phyloP scores from a whole-genome alignment of 345 rosid genomes.

The Euphorbia pulcherrima region DNA sequence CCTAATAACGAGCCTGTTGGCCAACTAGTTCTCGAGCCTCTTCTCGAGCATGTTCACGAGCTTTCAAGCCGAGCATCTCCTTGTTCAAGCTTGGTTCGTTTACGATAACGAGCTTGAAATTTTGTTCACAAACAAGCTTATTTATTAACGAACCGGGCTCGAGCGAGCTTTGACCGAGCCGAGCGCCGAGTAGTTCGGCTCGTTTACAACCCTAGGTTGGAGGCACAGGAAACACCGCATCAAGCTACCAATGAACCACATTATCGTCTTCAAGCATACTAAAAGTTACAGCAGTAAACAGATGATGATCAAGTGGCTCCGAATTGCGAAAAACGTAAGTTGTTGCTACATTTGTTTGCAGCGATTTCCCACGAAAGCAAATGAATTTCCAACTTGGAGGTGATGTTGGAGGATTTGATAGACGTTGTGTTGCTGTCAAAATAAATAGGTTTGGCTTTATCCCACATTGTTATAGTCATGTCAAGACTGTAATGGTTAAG shows the following conservation, averaged over 20 bases:
- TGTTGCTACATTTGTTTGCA: not conserved
- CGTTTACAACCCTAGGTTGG: no score
- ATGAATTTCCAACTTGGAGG: conserved; percentile 11
- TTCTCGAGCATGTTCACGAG: no score
- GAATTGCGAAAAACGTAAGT: conserved; percentile 18
- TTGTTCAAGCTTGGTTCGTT: no score
- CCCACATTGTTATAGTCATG: conserved; percentile 14
- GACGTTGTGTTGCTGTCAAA: conserved; percentile 20
- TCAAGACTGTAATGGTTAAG: not conserved
- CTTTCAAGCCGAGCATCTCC: no score
- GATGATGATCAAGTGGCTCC: conserved; percentile 6
- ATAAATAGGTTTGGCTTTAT: conserved; percentile 13
- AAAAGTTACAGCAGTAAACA: not conserved
- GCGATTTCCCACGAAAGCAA: not conserved
- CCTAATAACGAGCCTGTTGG: no score
- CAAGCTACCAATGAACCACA: conserved; percentile 27
- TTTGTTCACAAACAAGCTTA: no score
- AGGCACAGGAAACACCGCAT: conserved; percentile 48
- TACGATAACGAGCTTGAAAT: no score
- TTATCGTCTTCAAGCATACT: not conserved
- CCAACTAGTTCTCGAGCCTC: no score
- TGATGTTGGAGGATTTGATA: conserved; percentile 14
- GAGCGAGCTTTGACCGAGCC: no score
- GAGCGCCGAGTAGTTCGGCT: no score
- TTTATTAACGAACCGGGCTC: no score